Conservation (phyloP, 768 basidiomycete species). For the Cystobasidium ongulense region DNA sequence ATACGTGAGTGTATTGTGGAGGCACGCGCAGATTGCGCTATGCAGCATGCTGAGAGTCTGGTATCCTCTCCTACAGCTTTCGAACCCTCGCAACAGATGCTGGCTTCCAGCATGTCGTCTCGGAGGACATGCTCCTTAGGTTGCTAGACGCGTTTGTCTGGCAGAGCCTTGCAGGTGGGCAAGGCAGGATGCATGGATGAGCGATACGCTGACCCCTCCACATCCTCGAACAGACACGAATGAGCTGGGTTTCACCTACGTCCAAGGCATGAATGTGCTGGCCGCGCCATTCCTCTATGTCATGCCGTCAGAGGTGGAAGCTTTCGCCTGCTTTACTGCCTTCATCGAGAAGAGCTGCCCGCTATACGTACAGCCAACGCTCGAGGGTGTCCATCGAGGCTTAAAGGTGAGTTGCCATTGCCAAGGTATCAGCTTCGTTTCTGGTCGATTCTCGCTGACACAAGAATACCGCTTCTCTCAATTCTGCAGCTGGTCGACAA, state of each 20-base stretch:
- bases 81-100: conserved; percentile 91
- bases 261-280: conserved; percentile 98
- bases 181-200: neutral
- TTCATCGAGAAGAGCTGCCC: conserved; percentile 95
- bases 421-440: no score
- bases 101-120: conserved; percentile 93
- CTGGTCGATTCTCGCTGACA: no score
- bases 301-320: conserved; percentile 96
- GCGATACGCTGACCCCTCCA: neutral
- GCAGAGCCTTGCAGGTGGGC: conserved; percentile 43
- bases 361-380: conserved; percentile 89
- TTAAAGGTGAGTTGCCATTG: conserved; percentile 69
- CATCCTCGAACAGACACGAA: neutral
- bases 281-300: conserved; percentile 96
- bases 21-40: no score
- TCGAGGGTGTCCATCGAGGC: conserved; percentile 91
- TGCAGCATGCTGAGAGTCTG: neutral
- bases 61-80: conserved; percentile 49
- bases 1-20: conserved; percentile 9
- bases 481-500: conserved; percentile 69
- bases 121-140: conserved; percentile 92
- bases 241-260: conserved; percentile 76
- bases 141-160: conserved; percentile 97
- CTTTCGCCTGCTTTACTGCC: conserved; percentile 89
- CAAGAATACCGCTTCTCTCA: no score